Percentiles rank a stretch among this genome's conserved stretches.
These are phyloP conservation scores for Starmerella riodocensis DNA, from an alignment of 805 yeast species.

Conservation along the genomic window DNA sequence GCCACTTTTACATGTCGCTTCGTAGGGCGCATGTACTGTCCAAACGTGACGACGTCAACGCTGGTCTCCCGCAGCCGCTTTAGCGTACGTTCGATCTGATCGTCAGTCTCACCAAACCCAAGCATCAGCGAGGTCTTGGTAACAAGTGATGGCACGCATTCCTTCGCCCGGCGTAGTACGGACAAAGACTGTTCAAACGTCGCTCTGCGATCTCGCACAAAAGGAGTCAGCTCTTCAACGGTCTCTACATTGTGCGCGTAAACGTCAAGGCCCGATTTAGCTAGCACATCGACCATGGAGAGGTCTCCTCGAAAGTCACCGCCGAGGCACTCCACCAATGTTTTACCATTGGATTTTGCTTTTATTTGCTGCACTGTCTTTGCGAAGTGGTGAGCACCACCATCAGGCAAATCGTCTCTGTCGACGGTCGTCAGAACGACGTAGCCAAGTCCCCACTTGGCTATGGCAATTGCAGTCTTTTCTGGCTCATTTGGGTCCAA, in stretches of 20 bases:
- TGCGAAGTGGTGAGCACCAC: slow-evolving; percentile 84
- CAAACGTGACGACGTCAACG: slow-evolving; percentile 95
- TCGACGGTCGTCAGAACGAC: slow-evolving; percentile 96
- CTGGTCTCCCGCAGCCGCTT: slow-evolving; percentile 57
- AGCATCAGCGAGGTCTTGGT: slow-evolving; percentile 94
- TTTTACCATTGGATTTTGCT: slow-evolving; percentile 69
- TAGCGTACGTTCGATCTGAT: slow-evolving; percentile 64
- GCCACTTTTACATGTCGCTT: slow-evolving; percentile 97
- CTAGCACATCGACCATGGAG: slow-evolving; percentile 64
- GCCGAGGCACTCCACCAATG: slow-evolving; percentile 79
- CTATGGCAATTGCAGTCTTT: slow-evolving; percentile 92
- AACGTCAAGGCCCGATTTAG: slow-evolving; percentile 80
- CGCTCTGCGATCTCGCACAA: slow-evolving; percentile 91
- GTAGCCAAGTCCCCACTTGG: slow-evolving; percentile 96
- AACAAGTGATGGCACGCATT: slow-evolving; percentile 54
- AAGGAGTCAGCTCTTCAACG: slow-evolving; percentile 88
- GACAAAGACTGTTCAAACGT: slow-evolving; percentile 77
- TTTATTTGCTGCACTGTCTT: slow-evolving; percentile 78
- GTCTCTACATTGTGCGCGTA: slow-evolving; percentile 96
- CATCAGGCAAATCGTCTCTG: slow-evolving; percentile 85
- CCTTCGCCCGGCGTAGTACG: slow-evolving; percentile 71
- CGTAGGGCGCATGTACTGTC: slow-evolving; percentile 98
- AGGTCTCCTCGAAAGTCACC: slow-evolving; percentile 94
- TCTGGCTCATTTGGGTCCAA: slow-evolving; percentile 96
- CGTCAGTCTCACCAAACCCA: slow-evolving; percentile 94